Evolutionary conservation across 306 rosid genomes (phyloP).

Genomic region (Dalbergia cultrata): DNA sequence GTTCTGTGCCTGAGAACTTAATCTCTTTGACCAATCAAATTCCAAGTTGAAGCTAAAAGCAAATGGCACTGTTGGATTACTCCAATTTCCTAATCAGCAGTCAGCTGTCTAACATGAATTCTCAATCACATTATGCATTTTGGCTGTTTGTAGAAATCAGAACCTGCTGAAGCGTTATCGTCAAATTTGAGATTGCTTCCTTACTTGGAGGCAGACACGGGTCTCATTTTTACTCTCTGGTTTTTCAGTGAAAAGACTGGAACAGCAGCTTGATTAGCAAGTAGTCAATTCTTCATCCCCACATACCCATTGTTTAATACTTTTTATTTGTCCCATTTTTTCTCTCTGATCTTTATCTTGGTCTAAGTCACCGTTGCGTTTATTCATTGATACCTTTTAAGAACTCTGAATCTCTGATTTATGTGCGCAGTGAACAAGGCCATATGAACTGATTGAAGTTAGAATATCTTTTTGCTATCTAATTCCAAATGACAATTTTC

Average conservation of each 20-base stretch:
- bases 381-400: neutral
- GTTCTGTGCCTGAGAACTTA: neutral
- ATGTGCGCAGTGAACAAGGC: neutral
- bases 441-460: neutral
- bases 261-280: neutral
- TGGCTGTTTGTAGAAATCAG: slow-evolving; percentile 1
- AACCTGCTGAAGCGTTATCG: neutral
- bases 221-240: neutral
- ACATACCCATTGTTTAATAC: neutral
- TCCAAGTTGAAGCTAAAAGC: neutral
- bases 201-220: slow-evolving; percentile 5
- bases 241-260: neutral
- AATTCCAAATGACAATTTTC: neutral
- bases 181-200: neutral
- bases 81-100: neutral
- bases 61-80: neutral
- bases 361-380: neutral
- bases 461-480: neutral
- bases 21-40: neutral
- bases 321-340: too few relatives aligned
- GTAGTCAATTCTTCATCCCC: neutral
- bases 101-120: neutral
- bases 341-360: neutral
- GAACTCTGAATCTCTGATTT: neutral
- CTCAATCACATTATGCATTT: neutral